Percentiles rank a stretch among this genome's conserved stretches.
These are phyloP conservation scores for Solanum chilense DNA, from an alignment of 257 asterid genomes.

Conservation along the genomic window DNA sequence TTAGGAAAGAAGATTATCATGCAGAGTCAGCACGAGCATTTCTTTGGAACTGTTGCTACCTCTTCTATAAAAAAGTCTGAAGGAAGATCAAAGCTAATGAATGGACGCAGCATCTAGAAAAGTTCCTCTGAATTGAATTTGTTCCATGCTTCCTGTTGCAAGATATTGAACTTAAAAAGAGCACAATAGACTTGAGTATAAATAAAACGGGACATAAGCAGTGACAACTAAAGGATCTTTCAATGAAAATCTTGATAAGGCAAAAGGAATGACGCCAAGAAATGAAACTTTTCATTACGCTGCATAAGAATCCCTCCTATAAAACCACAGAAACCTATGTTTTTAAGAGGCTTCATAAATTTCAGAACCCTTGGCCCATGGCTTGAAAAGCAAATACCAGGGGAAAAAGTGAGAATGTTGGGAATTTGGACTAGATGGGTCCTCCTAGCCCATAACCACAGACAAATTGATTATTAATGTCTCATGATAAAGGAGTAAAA, in stretches of 20 bases:
- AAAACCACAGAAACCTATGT: not conserved
- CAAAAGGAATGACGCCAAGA: not conserved
- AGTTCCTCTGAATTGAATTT: conserved; percentile 99
- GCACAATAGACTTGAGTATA: not conserved
- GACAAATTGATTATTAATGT: not conserved
- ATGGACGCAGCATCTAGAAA: conserved; percentile 36
- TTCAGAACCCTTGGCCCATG: not conserved
- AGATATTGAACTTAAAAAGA: not conserved
- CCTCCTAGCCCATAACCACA: not conserved
- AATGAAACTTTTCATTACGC: not conserved
- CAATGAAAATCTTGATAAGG: not conserved
- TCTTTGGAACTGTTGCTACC: conserved; percentile 3
- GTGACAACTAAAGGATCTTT: not conserved
- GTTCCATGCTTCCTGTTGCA: conserved; percentile 93
- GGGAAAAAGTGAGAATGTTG: not conserved
- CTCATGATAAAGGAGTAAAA: not conserved
- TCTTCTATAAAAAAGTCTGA: conserved; percentile 7
- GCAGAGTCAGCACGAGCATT: conserved; percentile 3
- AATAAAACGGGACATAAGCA: not conserved
- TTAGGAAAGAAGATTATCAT: not conserved
- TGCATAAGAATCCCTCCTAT: not conserved
- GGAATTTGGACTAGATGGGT: not conserved
- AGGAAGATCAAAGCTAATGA: conserved; percentile 14
- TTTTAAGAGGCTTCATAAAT: not conserved
- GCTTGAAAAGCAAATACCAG: not conserved